Evolutionary conservation across 2,329 filamentous ascomycete species (phyloP).

Genomic region (Verticillium nonalfalfae): DNA sequence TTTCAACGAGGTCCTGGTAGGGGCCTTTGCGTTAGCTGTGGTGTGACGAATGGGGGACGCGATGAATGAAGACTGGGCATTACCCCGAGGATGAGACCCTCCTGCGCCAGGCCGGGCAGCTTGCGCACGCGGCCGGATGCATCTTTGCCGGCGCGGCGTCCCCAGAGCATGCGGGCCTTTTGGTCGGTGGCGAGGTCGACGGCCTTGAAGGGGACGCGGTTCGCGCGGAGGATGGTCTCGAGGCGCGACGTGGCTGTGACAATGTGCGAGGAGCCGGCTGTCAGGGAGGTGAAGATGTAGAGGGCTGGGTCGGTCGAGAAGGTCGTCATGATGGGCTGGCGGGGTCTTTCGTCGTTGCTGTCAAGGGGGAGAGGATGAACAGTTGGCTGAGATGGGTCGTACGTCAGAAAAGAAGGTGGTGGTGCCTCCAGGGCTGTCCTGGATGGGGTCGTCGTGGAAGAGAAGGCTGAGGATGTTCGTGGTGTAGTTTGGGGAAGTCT

Average conservation of each 20-base stretch:
- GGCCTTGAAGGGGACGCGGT: slow-evolving; percentile 88
- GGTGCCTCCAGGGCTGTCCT: not conserved
- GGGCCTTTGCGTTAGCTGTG: not conserved
- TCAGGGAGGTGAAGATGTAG: slow-evolving; percentile 94
- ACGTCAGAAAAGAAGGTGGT: not conserved
- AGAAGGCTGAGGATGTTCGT: not conserved
- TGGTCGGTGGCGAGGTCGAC: slow-evolving; percentile 89
- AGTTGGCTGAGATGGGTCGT: too few species aligned
- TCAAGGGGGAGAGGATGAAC: not conserved
- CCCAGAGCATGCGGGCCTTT: slow-evolving; percentile 83
- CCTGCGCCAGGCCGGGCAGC: slow-evolving; percentile 82
- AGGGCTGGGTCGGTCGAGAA: slow-evolving; percentile 62
- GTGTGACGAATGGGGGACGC: not conserved
- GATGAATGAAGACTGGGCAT: slow-evolving; percentile 21
- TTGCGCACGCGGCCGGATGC: slow-evolving; percentile 59
- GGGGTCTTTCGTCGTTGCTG: not conserved
- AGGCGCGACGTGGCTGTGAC: slow-evolving; percentile 92
- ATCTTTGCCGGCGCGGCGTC: slow-evolving; percentile 71
- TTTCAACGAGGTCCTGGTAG: slow-evolving; percentile 76
- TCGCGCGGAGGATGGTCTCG: slow-evolving; percentile 92
- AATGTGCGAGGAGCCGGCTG: slow-evolving; percentile 91
- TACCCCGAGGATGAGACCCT: slow-evolving; percentile 79
- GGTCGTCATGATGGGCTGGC: slow-evolving; percentile 15
- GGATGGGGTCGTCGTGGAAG: not conserved
- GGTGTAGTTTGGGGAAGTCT: not conserved